Conservation (phyloP, 768 basidiomycete species). For the Leccinum subgranulosum region DNA sequence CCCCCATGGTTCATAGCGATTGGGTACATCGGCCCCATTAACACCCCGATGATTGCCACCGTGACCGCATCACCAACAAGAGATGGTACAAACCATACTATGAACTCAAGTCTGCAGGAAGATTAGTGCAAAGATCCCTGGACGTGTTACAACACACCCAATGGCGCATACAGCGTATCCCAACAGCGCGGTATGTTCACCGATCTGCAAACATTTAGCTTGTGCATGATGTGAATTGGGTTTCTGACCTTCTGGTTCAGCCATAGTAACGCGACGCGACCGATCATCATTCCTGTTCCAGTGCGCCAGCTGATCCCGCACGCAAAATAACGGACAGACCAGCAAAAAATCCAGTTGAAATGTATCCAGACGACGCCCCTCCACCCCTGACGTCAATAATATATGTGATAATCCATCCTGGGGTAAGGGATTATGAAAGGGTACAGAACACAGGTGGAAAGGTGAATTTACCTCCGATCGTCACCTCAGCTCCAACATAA, state of each 20-base stretch:
- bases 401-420: constrained; percentile 70
- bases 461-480: constrained; percentile 39
- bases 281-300: constrained; percentile 25
- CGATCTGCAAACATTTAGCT: constrained; percentile 20
- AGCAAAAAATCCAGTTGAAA: constrained; percentile 38
- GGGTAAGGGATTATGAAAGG: background rate
- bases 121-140: background rate
- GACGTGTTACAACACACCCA: constrained; percentile 9
- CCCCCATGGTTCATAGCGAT: constrained; percentile 40
- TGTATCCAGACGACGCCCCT: constrained; percentile 46
- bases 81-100: constrained; percentile 69
- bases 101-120: constrained; percentile 50
- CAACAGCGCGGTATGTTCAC: constrained; percentile 29
- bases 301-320: background rate
- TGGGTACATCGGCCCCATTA: constrained; percentile 77
- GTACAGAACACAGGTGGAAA: background rate
- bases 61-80: constrained; percentile 63
- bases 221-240: background rate
- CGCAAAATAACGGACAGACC: constrained; percentile 10
- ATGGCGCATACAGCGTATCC: constrained; percentile 31
- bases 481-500: constrained; percentile 54
- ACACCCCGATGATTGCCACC: constrained; percentile 59
- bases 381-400: constrained; percentile 41
- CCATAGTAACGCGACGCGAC: constrained; percentile 28
- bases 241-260: constrained; percentile 25